A percentile compares a stretch with the other conserved stretches of the same genome.
Conservation (phyloP, 2,329 filamentous ascomycete species). For the Didymella segeticola region DNA sequence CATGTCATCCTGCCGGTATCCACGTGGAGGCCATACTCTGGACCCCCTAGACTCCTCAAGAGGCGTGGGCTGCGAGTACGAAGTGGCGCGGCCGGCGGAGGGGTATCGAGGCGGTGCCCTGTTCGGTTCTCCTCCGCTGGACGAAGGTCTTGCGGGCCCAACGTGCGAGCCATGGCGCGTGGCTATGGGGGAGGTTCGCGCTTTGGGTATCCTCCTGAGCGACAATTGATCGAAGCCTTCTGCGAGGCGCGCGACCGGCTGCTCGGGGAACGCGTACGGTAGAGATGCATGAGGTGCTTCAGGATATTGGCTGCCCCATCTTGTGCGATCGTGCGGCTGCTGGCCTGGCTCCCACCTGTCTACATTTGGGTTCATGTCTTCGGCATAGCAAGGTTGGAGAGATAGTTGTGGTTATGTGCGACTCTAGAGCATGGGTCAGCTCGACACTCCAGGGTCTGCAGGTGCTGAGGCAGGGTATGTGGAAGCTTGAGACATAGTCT, state of each 20-base stretch:
- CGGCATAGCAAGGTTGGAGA: slow-evolving; percentile 43
- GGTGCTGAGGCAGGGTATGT: slow-evolving; percentile 3
- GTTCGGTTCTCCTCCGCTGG: slow-evolving; percentile 40
- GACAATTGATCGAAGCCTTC: slow-evolving; percentile 38
- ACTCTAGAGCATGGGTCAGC: slow-evolving; percentile 37
- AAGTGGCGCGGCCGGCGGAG: slow-evolving; percentile 40
- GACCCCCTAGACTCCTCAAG: slow-evolving; percentile 47
- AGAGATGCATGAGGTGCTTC: slow-evolving; percentile 33
- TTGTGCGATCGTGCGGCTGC: slow-evolving; percentile 37
- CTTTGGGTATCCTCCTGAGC: slow-evolving; percentile 34
- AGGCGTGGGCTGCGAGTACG: slow-evolving; percentile 46
- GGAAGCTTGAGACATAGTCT: slow-evolving; percentile 19
- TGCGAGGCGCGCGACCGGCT: slow-evolving; percentile 30
- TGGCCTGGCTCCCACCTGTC: slow-evolving; percentile 43
- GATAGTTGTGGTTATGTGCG: slow-evolving; percentile 26
- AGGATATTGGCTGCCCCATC: slow-evolving; percentile 15
- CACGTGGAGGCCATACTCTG: slow-evolving; percentile 50
- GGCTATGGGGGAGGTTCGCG: slow-evolving; percentile 43
- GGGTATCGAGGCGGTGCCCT: slow-evolving; percentile 35
- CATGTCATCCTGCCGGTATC: slow-evolving; percentile 43
- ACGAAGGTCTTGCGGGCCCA: slow-evolving; percentile 39
- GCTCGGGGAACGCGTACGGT: slow-evolving; percentile 39
- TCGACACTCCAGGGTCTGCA: background rate
- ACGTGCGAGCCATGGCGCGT: slow-evolving; percentile 48
- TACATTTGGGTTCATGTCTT: slow-evolving; percentile 48